A percentile compares a stretch with the other conserved stretches of the same genome.
Conservation (phyloP, 148 eudicot genomes). For the Vaccinium vitisidaea region DNA sequence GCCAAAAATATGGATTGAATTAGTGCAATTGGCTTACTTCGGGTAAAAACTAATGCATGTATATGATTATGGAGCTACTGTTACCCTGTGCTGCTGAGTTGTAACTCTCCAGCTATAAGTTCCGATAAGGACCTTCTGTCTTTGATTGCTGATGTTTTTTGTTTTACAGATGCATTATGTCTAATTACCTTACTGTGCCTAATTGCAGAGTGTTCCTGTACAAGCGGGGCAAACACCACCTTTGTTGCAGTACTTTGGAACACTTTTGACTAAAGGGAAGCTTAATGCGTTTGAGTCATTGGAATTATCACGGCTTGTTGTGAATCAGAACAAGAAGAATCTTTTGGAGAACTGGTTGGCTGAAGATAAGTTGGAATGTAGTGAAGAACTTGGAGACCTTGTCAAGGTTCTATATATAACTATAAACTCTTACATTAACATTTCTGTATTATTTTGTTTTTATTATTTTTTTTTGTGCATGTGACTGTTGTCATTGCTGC, state of each 20-base stretch:
- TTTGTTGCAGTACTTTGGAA: constrained; percentile 89
- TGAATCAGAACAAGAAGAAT: constrained; percentile 96
- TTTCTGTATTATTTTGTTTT: background rate
- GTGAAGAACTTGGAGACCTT: constrained; percentile 99
- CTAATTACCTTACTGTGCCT: constrained; percentile 11
- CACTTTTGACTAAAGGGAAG: constrained; percentile 86
- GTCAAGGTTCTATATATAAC: constrained; percentile 59
- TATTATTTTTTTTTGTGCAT: background rate
- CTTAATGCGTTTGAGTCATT: constrained; percentile 93
- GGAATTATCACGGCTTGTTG: constrained; percentile 93
- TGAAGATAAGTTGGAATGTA: constrained; percentile 93
- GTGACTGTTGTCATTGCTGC: background rate
- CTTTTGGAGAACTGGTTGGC: constrained; percentile 96
- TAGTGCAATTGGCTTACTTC: background rate
- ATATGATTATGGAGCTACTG: background rate
- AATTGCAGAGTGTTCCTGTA: constrained; percentile 95
- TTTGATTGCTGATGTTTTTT: background rate
- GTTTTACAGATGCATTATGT: background rate
- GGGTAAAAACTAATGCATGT: background rate
- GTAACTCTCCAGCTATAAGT: background rate
- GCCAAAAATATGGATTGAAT: background rate
- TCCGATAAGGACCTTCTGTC: background rate
- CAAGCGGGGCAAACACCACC: constrained; percentile 99
- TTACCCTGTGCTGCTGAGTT: background rate
- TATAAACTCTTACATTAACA: background rate